Conservation (phyloP, 2,329 filamentous ascomycete species). For the Nemania bipapillata region DNA sequence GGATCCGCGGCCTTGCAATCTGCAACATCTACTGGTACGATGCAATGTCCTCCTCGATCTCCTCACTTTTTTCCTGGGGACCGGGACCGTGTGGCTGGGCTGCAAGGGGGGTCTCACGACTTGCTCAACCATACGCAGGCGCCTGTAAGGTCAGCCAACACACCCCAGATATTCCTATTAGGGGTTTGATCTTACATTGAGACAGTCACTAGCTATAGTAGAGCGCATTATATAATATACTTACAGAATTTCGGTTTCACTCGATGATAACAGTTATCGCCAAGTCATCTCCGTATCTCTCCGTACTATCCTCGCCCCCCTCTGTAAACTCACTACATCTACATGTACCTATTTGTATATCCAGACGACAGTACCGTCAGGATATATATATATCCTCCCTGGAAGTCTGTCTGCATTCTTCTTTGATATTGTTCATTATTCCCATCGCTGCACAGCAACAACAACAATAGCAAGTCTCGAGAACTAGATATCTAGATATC, state of each 20-base stretch:
- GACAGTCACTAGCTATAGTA: not conserved
- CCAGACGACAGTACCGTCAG: not conserved
- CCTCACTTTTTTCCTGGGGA: no score
- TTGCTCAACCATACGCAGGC: not conserved
- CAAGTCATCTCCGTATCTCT: not conserved
- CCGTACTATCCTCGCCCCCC: not conserved
- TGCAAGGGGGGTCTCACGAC: no score
- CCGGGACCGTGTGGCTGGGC: no score
- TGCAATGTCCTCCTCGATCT: conserved; percentile 5
- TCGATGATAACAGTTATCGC: not conserved
- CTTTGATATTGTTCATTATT: not conserved
- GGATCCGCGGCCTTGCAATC: not conserved
- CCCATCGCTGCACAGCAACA: not conserved
- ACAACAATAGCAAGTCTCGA: not conserved
- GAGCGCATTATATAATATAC: not conserved
- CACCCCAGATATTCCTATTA: no score
- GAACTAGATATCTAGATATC: no score
- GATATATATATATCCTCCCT: not conserved
- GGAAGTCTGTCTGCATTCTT: not conserved
- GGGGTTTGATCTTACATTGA: not conserved
- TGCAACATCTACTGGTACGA: conserved; percentile 1
- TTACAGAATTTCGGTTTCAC: not conserved
- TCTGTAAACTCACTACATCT: not conserved
- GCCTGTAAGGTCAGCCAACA: no score
- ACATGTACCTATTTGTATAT: not conserved